These are phyloP conservation scores for Russula vinacea DNA, from an alignment of 768 basidiomycete species.

Conservation along the genomic window DNA sequence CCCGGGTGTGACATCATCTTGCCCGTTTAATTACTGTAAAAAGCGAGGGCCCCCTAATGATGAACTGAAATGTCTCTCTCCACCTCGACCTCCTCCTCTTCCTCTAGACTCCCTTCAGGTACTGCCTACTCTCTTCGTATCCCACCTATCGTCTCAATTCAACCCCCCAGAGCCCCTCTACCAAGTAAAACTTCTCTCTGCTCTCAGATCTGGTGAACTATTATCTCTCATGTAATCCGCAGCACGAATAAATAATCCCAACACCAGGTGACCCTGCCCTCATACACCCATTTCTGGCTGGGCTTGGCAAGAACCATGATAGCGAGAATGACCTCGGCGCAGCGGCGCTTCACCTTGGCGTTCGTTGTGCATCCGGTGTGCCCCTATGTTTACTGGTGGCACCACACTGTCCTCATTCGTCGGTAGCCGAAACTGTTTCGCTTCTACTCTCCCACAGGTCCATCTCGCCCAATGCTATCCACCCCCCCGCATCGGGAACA, in stretches of 20 bases:
- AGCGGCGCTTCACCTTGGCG: constrained; percentile 74
- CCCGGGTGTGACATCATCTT: constrained; percentile 9
- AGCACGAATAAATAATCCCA: neutral
- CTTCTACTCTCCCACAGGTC: constrained; percentile 68
- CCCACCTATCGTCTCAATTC: neutral
- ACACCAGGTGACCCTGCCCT: constrained; percentile 65
- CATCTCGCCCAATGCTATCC: constrained; percentile 74
- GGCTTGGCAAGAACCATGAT: constrained; percentile 64
- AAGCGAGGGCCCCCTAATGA: neutral
- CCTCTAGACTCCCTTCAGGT: neutral
- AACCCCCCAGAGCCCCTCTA: constrained; percentile 38
- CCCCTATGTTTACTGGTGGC: constrained; percentile 14
- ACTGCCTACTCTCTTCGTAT: neutral
- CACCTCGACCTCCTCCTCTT: neutral
- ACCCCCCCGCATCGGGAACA: constrained; percentile 66
- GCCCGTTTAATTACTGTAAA: neutral
- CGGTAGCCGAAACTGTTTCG: constrained; percentile 61
- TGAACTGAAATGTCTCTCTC: constrained; percentile 10
- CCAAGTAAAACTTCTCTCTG: constrained; percentile 44
- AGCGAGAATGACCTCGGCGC: constrained; percentile 61
- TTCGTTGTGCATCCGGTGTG: constrained; percentile 75
- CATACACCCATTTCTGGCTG: constrained; percentile 79
- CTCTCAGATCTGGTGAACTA: constrained; percentile 41
- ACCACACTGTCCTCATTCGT: constrained; percentile 5
- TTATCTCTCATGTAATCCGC: neutral